Evolutionary conservation across 2,329 filamentous ascomycete genomes (phyloP).

Genomic region (Monilinia fructicola): DNA sequence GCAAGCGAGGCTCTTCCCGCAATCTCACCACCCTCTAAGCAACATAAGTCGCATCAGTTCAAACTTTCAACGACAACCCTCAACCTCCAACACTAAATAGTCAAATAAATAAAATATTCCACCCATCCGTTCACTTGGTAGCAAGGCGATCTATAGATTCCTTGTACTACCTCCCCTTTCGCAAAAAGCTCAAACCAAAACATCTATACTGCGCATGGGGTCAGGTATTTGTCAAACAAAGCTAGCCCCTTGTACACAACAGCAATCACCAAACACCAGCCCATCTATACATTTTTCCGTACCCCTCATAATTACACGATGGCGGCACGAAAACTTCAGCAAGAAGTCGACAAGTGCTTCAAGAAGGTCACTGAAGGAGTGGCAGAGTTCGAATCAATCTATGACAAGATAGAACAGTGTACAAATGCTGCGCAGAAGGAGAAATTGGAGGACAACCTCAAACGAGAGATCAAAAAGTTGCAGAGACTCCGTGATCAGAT

Average conservation of each 20-base stretch:
- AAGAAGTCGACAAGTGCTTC: constrained; percentile 99
- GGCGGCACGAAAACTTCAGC: constrained; percentile 93
- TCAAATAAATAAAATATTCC: background rate
- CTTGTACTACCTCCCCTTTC: constrained; percentile 26
- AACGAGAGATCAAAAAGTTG: constrained; percentile 99
- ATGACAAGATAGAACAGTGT: constrained; percentile 95
- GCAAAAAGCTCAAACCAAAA: constrained; percentile 4
- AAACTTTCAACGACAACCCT: constrained; percentile 7
- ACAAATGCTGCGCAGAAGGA: constrained; percentile 95
- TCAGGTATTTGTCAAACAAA: constrained; percentile 31
- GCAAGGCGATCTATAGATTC: constrained; percentile 21
- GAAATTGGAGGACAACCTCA: constrained; percentile 96
- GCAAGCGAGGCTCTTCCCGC: constrained; percentile 24
- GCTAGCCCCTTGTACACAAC: constrained; percentile 36
- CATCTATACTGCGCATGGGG: constrained; percentile 34
- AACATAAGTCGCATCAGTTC: constrained; percentile 13
- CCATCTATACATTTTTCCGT: constrained; percentile 24
- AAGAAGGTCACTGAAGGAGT: constrained; percentile 97
- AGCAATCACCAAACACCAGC: constrained; percentile 31
- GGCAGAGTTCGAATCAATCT: constrained; percentile 86
- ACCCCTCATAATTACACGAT: constrained; percentile 54
- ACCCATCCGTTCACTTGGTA: constrained; percentile 1
- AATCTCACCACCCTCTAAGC: constrained; percentile 11
- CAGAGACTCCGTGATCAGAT: constrained; percentile 97
- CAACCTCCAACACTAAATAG: background rate